These are phyloP conservation scores for Cladosporium colombiae DNA, from an alignment of 2,329 filamentous ascomycete species.

Conservation along the genomic window DNA sequence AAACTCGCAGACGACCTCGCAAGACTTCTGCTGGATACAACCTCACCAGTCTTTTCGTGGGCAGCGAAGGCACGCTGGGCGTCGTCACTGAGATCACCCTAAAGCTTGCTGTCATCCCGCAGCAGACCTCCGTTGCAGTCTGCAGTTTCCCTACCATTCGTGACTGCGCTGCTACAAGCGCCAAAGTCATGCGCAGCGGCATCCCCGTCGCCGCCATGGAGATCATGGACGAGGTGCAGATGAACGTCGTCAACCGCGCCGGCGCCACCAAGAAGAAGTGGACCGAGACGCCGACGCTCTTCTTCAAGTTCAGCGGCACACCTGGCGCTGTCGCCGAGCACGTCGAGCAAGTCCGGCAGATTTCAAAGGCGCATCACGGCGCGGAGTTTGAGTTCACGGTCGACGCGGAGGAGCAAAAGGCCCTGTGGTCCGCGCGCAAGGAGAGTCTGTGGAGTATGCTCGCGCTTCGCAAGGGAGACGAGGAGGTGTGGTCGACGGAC, in stretches of 20 bases:
- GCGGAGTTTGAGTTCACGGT: slow-evolving; percentile 58
- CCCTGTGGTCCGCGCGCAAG: slow-evolving; percentile 62
- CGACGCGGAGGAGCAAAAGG: slow-evolving; percentile 55
- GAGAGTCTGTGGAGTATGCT: slow-evolving; percentile 64
- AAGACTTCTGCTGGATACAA: slow-evolving; percentile 86
- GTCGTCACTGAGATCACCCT: slow-evolving; percentile 81
- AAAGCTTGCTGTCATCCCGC: slow-evolving; percentile 74
- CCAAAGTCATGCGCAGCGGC: slow-evolving; percentile 73
- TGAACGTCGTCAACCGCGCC: slow-evolving; percentile 76
- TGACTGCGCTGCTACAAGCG: slow-evolving; percentile 70
- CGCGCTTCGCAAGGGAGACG: slow-evolving; percentile 55
- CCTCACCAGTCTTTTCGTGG: slow-evolving; percentile 75
- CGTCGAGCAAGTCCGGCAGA: slow-evolving; percentile 66
- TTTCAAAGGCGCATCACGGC: slow-evolving; percentile 63
- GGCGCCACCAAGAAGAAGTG: slow-evolving; percentile 70
- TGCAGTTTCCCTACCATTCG: slow-evolving; percentile 77
- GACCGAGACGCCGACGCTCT: slow-evolving; percentile 75
- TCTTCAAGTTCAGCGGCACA: slow-evolving; percentile 83
- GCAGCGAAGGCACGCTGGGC: slow-evolving; percentile 78
- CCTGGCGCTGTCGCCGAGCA: slow-evolving; percentile 75
- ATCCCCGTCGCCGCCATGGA: slow-evolving; percentile 77
- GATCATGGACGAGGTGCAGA: slow-evolving; percentile 86
- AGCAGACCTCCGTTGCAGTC: slow-evolving; percentile 75
- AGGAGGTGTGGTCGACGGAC: slow-evolving; percentile 63
- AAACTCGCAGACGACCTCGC: slow-evolving; percentile 71